Evolutionary conservation across 2,329 filamentous ascomycete species (phyloP).

Genomic region (Colletotrichum viniferum): DNA sequence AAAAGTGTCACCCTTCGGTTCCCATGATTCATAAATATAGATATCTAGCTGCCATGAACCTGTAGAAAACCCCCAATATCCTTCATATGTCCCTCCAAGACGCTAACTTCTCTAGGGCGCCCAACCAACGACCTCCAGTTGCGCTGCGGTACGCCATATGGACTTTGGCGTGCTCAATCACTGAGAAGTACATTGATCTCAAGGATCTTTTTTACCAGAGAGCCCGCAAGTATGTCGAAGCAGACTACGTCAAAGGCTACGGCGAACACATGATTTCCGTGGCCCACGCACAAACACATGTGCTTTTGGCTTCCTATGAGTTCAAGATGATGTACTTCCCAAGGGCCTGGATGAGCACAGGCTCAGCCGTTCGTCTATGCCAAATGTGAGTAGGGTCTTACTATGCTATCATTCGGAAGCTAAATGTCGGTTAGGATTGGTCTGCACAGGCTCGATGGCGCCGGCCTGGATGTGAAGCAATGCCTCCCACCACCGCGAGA

Average conservation of each 20-base stretch:
- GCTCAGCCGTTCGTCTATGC: conserved; percentile 77
- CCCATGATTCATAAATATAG: conserved; percentile 91
- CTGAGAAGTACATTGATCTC: conserved; percentile 78
- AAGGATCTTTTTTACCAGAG: conserved; percentile 91
- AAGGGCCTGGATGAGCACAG: conserved; percentile 91
- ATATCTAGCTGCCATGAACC: conserved; percentile 86
- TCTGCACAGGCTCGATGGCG: conserved; percentile 83
- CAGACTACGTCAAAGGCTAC: conserved; percentile 89
- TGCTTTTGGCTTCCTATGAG: conserved; percentile 81
- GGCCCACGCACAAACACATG: conserved; percentile 84
- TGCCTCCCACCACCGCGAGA: conserved; percentile 85
- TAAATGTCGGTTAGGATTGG: conserved; percentile 71
- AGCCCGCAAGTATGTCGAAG: conserved; percentile 86
- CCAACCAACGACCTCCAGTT: conserved; percentile 82
- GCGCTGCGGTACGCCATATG: conserved; percentile 94
- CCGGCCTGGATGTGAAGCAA: conserved; percentile 88
- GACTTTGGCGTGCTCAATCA: conserved; percentile 86
- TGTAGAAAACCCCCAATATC: conserved; percentile 50
- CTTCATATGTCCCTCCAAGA: neutral
- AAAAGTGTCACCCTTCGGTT: conserved; percentile 83
- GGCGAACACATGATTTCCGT: conserved; percentile 89
- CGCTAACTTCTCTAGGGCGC: conserved; percentile 56
- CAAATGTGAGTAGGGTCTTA: conserved; percentile 69
- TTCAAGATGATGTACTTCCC: conserved; percentile 99
- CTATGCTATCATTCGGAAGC: neutral